Evolutionary conservation across 768 basidiomycete genomes (phyloP), one percentile per base, ranked within the genome.

Genomic region (Lentinula edodes): DNA sequence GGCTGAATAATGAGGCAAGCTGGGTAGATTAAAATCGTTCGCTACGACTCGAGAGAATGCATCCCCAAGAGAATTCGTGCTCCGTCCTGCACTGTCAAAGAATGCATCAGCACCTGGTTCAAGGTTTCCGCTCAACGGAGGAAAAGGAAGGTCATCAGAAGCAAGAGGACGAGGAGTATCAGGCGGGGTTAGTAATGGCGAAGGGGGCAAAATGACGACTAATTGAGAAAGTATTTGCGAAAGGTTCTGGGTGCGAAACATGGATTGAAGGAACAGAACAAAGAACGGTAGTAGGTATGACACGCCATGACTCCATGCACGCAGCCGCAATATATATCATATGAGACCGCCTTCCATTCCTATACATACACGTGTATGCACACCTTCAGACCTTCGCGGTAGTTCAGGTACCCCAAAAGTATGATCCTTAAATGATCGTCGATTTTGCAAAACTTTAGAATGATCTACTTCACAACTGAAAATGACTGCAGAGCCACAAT

Each of bases 141-240:
- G 28, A 9, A 34, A n/a, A 59, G 20, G 13, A 45, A 6, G 45
- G 1, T 9, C 12, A 60, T 45, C 45, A 51, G 36, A 39, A n/a
- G 45, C n/a, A 60, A 18, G 35, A 34, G 58, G 35, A 35, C 12
- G 38, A 28, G 59, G 41, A 41, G 59, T 34, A 20, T n/a, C 39
- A 23, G 59, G 50, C 35, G 48, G 59, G 5, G 59, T 38, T 6
- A 51, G 51, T 23, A 43, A 32, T 15, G 59, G 59, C 7, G 50
- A 41, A 23, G 59, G 36, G 15, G 59, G 58, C 39, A 59, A 36
- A n/a, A 58, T 18, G n/a, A 59, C 45, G 35, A 60, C 51, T 10
- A 52, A 6, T 20, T 52, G 34, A 28, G 59, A 51, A 8, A 60
- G 51, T 15, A 32, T 34, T 3, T 43, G 39, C 9, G 59, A 52